Evolutionary conservation across 768 basidiomycete species (phyloP), one percentile per base, ranked within the genome.

Genomic region (Tubosaeta sp.): DNA sequence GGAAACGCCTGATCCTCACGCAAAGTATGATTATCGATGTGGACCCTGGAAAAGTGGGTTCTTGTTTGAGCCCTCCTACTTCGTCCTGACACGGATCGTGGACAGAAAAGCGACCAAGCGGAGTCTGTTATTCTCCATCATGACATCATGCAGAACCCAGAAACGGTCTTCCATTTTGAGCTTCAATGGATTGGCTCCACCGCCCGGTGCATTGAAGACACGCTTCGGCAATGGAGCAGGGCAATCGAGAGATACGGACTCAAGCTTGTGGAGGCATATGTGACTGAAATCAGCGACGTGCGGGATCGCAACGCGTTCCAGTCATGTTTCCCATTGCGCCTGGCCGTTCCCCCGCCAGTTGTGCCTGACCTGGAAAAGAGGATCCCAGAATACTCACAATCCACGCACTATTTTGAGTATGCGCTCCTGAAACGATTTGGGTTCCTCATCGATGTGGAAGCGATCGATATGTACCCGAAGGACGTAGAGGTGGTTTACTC

Each of bases 151-250:
- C 95, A 97, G 67, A 97, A 97, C 62, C 89, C 92, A 0, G 81
- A 77, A n/a, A 95, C 87, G 25, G 90, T 89, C 52, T 96, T 96
- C 71, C 95, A 98, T 68, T 94, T 98, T 60, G 94, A 99, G 68
- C 76, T 99, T 25, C 90, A 95, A 54, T 99, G 96, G 95, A 86
- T 98, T 35, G 94, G 92, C 3, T 88, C 94, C 2, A 94, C 93
- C 1, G 92, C 94, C 21, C 82, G 90, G 19, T 86, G 85, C 55
- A 88, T 98, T 46, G 94, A 97, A 56, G 93, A 95, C 57, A 79
- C 87, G 46, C 76, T 96, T 21, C 82, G 87, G 34, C 77, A 80
- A 46, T 94, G 93, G 88, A 81, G 80, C 49, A 77, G 89, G 35
- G 78, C 81, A 4, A 90, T 94, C 40, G 94, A 95, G 55, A 79